Evolutionary conservation across 208 protist species (phyloP).

Genomic region (Angomonas deanei): DNA sequence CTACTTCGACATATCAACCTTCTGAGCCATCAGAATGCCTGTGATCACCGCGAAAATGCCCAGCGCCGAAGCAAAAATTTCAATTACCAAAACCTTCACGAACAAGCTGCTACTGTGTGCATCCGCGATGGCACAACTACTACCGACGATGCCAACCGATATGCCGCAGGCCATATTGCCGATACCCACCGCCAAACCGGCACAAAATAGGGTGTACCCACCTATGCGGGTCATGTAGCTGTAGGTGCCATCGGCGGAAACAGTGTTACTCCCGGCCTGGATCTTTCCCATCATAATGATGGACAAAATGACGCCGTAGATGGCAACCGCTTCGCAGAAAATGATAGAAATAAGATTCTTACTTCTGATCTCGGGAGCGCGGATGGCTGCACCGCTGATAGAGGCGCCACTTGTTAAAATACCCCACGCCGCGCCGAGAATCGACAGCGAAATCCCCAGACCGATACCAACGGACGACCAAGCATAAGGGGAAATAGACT

Average conservation of each 20-base stretch:
- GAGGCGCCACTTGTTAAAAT: conserved; percentile 85
- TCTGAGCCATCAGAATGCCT: conserved; percentile 93
- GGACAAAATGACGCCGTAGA: conserved; percentile 99
- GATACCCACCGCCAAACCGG: conserved; percentile 93
- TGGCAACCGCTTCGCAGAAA: conserved; percentile 99
- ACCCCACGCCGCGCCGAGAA: conserved; percentile 84
- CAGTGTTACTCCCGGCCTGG: conserved; percentile 39
- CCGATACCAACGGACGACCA: conserved; percentile 79
- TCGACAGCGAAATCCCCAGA: conserved; percentile 77
- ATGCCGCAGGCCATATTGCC: conserved; percentile 95
- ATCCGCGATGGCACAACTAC: conserved; percentile 94
- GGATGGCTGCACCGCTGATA: conserved; percentile 84
- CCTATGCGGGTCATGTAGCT: conserved; percentile 38
- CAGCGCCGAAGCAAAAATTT: conserved; percentile 97
- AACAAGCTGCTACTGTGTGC: conserved; percentile 93
- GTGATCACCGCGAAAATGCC: conserved; percentile 98
- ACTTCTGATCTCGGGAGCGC: conserved; percentile 83
- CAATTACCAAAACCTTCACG: conserved; percentile 97
- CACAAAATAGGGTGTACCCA: conserved; percentile 93
- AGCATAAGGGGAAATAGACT: conserved; percentile 61
- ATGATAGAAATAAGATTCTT: conserved; percentile 97
- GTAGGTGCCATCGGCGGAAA: conserved; percentile 39
- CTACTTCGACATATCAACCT: conserved; percentile 58
- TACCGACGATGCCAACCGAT: conserved; percentile 95
- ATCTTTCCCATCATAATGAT: conserved; percentile 97